These are phyloP conservation scores for Cenchrus americanus DNA, from an alignment of 176 grass and related monocot species.

Conservation along the genomic window DNA sequence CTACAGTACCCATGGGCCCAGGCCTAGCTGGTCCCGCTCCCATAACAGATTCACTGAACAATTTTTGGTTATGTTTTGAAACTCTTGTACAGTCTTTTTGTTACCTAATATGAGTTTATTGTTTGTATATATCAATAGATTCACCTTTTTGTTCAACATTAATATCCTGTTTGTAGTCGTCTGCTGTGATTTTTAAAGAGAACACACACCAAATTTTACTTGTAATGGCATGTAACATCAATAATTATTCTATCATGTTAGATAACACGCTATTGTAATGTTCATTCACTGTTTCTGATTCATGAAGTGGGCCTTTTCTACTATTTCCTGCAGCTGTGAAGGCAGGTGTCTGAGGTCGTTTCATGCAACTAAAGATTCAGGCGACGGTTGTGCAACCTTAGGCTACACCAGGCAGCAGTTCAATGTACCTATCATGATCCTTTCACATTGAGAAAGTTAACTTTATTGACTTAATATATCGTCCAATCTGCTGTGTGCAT, in stretches of 20 bases:
- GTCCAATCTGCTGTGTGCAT: background rate
- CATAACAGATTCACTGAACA: background rate
- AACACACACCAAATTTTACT: background rate
- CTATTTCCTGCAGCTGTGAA: slow-evolving; percentile 59
- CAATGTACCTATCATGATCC: slow-evolving; percentile 49
- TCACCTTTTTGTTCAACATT: too few species aligned
- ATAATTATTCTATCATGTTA: background rate
- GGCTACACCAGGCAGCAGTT: slow-evolving; percentile 62
- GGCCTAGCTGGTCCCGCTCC: too few species aligned
- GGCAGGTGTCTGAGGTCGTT: slow-evolving; percentile 73
- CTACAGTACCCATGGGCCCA: too few species aligned
- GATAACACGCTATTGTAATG: background rate
- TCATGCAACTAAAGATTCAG: slow-evolving; percentile 52
- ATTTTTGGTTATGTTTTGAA: slow-evolving; percentile 17
- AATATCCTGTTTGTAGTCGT: background rate
- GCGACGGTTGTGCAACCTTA: slow-evolving; percentile 62
- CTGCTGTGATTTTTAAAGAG: background rate
- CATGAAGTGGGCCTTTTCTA: background rate
- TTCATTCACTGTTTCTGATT: slow-evolving; percentile 25
- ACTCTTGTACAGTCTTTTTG: background rate
- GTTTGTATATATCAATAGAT: slow-evolving; percentile 8
- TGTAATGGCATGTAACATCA: background rate
- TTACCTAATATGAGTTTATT: slow-evolving; percentile 6
- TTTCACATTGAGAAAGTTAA: background rate
- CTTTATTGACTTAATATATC: slow-evolving; percentile 15